Evolutionary conservation across 164 flowering plant genomes (phyloP).

Genomic region (Macadamia integrifolia): DNA sequence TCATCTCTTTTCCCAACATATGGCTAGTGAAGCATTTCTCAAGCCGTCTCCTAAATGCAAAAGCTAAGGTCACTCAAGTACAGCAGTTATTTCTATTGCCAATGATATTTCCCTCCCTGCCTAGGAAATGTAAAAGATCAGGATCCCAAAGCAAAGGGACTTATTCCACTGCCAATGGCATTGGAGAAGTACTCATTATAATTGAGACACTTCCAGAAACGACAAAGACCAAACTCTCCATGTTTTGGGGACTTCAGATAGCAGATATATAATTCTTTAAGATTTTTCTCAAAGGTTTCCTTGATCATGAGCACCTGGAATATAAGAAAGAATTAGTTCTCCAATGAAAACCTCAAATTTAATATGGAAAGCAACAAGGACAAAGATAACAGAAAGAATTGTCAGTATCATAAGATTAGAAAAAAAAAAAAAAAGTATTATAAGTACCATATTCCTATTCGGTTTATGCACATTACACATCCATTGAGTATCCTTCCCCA

Average conservation of each 20-base stretch:
- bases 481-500: no score
- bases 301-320: slow-evolving; percentile 60
- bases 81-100: no score
- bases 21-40: background rate
- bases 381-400: no score
- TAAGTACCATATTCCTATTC: no score
- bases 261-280: slow-evolving; percentile 52
- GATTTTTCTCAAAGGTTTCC: slow-evolving; percentile 40
- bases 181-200: slow-evolving; percentile 45
- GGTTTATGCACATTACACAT: no score
- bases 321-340: background rate
- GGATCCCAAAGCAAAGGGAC: slow-evolving; percentile 2
- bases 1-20: background rate
- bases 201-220: slow-evolving; percentile 77
- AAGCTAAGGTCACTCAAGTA: no score
- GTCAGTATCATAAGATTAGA: no score
- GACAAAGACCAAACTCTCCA: slow-evolving; percentile 52
- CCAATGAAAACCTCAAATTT: background rate
- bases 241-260: slow-evolving; percentile 77
- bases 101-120: background rate
- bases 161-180: slow-evolving; percentile 13
- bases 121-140: background rate
- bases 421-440: no score
- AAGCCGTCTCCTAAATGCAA: no score
- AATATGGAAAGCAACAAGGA: no score